These are phyloP conservation scores for Priceomyces medius DNA, from an alignment of 805 yeast genomes.

Conservation along the genomic window DNA sequence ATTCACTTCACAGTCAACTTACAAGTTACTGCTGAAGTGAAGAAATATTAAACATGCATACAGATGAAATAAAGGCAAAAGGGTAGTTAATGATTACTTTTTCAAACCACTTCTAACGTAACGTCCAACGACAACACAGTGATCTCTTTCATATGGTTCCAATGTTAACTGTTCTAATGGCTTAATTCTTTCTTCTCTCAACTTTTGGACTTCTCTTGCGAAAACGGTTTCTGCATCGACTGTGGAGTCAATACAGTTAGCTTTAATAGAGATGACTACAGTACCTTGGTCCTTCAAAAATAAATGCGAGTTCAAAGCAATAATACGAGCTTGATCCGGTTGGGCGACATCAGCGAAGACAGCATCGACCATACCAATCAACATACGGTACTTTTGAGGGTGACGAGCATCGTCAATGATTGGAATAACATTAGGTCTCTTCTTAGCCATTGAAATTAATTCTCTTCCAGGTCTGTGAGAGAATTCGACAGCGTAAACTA, in stretches of 20 bases:
- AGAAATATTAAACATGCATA: constrained; percentile 4
- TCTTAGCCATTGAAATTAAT: constrained; percentile 98
- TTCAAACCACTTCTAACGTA: constrained; percentile 87
- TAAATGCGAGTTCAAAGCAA: constrained; percentile 96
- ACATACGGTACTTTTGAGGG: constrained; percentile 99
- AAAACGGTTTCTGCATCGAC: constrained; percentile 99
- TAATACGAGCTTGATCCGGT: constrained; percentile 99
- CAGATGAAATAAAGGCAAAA: constrained; percentile 4
- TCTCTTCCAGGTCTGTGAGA: constrained; percentile 99
- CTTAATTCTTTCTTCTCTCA: constrained; percentile 97
- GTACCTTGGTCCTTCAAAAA: constrained; percentile 98
- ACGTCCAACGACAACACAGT: constrained; percentile 97
- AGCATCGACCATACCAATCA: constrained; percentile 97
- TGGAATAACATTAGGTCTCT: constrained; percentile 99
- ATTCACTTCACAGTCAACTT: background rate
- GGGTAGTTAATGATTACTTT: constrained; percentile 27
- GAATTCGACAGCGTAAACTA: constrained; percentile 98
- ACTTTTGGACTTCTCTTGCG: constrained; percentile 98
- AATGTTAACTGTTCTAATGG: constrained; percentile 97
- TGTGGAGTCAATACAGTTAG: constrained; percentile 99
- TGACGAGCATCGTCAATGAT: constrained; percentile 99
- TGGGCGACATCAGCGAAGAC: constrained; percentile 99
- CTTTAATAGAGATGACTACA: constrained; percentile 97
- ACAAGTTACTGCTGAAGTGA: background rate
- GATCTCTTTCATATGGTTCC: constrained; percentile 99